Conservation (phyloP, 2,329 filamentous ascomycete genomes). For the Paracamarosporium sp. region DNA sequence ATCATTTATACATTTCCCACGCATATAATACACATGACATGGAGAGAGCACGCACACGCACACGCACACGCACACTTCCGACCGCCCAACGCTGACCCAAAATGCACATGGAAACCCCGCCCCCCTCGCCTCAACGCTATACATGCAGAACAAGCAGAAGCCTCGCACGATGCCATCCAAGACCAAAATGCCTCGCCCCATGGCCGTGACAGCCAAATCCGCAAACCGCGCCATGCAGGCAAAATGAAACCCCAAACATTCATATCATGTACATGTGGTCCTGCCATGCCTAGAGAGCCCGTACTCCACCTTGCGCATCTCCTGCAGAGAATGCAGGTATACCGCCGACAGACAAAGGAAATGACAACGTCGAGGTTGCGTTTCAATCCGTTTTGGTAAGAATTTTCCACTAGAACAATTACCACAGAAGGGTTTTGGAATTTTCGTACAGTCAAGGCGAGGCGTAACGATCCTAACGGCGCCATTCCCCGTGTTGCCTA, state of each 20-base stretch:
- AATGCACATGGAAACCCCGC: too few species aligned
- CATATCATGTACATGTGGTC: neutral
- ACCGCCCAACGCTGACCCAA: neutral
- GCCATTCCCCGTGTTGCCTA: neutral
- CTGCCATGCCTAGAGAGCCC: neutral
- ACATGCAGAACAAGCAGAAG: too few species aligned
- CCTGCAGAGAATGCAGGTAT: neutral
- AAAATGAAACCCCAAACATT: neutral
- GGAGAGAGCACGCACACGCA: neutral
- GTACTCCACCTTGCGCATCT: neutral
- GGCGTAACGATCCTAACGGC: neutral
- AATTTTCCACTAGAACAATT: neutral
- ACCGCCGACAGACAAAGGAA: neutral
- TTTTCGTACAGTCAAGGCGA: neutral
- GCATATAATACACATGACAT: neutral
- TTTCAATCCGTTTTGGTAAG: neutral
- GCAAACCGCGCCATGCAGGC: neutral
- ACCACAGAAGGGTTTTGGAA: neutral
- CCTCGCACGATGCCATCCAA: too few species aligned
- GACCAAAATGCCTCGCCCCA: neutral
- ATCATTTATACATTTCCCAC: neutral
- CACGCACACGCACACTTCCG: too few species aligned
- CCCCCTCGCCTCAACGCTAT: neutral
- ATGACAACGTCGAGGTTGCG: neutral
- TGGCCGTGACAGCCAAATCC: neutral